Evolutionary conservation across 2,329 filamentous ascomycete species (phyloP).

Genomic region (Polychaeton citri): DNA sequence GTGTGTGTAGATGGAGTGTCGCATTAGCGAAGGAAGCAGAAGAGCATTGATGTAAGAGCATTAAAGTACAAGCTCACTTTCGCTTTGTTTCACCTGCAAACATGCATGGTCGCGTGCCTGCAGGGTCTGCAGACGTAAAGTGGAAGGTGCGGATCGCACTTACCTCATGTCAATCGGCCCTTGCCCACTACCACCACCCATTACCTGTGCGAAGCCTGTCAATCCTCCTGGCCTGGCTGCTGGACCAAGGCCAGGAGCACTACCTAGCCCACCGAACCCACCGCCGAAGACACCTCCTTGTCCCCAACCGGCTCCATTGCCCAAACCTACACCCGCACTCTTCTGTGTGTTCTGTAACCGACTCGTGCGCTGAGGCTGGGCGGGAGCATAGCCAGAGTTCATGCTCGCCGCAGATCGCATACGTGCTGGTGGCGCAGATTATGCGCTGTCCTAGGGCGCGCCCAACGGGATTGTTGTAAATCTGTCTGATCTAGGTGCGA

Average conservation of each 20-base stretch:
- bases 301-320: slow-evolving; percentile 43
- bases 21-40: background rate
- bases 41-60: slow-evolving; percentile 20
- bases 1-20: background rate
- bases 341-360: slow-evolving; percentile 20
- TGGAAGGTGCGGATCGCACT: slow-evolving; percentile 10
- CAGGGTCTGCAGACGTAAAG: no score
- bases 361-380: background rate
- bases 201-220: slow-evolving; percentile 22
- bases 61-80: slow-evolving; percentile 34
- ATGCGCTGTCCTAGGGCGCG: no score
- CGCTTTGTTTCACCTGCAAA: no score
- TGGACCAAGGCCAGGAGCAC: slow-evolving; percentile 9
- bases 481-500: no score
- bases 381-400: background rate
- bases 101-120: no score
- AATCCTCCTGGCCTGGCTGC: slow-evolving; percentile 13
- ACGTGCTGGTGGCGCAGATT: background rate
- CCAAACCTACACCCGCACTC: slow-evolving; percentile 19
- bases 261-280: background rate
- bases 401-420: background rate
- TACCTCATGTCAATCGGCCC: slow-evolving; percentile 23
- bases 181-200: slow-evolving; percentile 19
- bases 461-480: no score
- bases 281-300: slow-evolving; percentile 1